Base-by-base conservation (phyloP, 805 yeast genomes). In the Sugiyamaella valdiviana region DNA sequence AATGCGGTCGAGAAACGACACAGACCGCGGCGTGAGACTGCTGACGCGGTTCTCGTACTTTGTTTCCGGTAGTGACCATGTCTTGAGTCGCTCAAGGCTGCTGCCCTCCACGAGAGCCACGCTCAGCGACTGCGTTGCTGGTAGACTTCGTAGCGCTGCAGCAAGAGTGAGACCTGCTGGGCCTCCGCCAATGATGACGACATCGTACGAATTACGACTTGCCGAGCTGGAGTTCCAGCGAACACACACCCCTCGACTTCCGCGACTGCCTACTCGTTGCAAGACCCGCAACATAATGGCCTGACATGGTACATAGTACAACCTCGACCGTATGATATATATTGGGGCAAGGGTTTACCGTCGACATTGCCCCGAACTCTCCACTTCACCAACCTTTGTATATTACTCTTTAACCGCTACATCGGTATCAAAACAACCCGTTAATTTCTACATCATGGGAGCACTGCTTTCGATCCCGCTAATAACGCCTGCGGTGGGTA, bases 141-240 rank as follows among this genome's bases (percentile, higher is more conserved):
- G 79, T 1, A 89, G 82, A 55, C 74, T 73, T 62, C 85, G 58
- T 49, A 91, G 67, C 0, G 95, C 95, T 0, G 95, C 77, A 4
- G 93, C 82, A 35, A 93, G 69, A 1, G 96, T 83, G 49, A 93
- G 69, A 0, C 99, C 99, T 0, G 98, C 98, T 1, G 98, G 96
- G 0, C 99, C 99, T 6, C 95, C 98, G 35, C 99, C 99, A 35
- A 93, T 85, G 46, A 93, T 85, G 6, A 87, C 82, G 17, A 93
- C 78, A 65, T 91, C 97, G 23, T 53, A 26, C 9, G 9, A 12
- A 10, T 10, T 37, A 12, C 22, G 39, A 1, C 6, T 12, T 3
- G 39, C 17, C 22, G 39, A n/a, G n/a, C n/a, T n/a, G n/a, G n/a
- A 37, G 39, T 37, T 26, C 32, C 32, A 26, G 4, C 32, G 32